phyloP scores from a whole-genome alignment of 2,329 filamentous ascomycete genomes.

The Chaetomiaceae sp. region DNA sequence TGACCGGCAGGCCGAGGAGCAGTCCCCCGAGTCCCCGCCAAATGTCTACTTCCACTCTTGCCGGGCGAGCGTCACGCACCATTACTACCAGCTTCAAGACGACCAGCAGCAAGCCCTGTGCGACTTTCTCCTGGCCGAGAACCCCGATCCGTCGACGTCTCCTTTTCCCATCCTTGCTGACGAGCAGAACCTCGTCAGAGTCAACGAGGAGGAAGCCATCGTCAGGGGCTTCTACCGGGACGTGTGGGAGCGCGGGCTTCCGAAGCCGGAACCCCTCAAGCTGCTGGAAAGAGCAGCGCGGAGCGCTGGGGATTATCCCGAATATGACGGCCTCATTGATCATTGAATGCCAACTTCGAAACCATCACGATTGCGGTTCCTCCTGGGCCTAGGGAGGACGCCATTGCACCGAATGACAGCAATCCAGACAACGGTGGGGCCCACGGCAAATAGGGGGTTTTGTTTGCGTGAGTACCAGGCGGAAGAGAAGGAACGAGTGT shows the following conservation, averaged over 20 bases:
- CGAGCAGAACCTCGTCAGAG: not conserved
- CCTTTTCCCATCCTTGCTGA: not conserved
- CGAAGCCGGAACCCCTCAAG: not conserved
- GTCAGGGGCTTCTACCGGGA: not conserved
- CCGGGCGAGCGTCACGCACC: not conserved
- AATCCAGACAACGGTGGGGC: no score
- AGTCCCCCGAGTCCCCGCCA: not conserved
- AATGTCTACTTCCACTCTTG: constrained; percentile 9
- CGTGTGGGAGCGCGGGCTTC: constrained; percentile 3
- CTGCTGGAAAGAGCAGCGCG: no score
- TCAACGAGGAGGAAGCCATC: not conserved
- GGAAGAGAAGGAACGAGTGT: no score
- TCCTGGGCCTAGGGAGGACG: not conserved
- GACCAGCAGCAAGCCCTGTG: constrained; percentile 6
- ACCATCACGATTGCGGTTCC: not conserved
- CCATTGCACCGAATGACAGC: no score
- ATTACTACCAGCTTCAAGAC: constrained; percentile 8
- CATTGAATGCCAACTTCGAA: not conserved
- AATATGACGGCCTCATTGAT: not conserved
- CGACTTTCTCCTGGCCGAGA: constrained; percentile 4
- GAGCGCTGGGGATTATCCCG: not conserved
- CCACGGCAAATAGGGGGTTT: no score
- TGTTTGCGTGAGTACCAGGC: no score
- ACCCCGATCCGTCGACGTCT: not conserved
- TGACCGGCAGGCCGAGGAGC: constrained; percentile 8